phyloP scores from a whole-genome alignment of 1,139 yeast species.

The Blastobotrys serpentis region DNA sequence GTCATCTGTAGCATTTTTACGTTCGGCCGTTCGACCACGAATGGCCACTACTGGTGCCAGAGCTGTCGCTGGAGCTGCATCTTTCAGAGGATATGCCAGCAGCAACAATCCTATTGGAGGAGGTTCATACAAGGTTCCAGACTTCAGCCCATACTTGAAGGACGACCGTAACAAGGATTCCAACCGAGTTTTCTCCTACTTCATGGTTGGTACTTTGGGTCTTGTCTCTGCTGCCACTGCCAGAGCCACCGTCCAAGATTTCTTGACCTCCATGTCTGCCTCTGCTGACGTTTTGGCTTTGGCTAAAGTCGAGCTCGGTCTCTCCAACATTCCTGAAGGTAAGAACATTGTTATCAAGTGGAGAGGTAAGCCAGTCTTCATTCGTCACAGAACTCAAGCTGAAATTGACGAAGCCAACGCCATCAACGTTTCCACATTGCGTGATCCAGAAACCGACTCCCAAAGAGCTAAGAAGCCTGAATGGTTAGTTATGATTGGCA shows the following conservation, averaged over 20 bases:
- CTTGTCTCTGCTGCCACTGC: constrained; percentile 94
- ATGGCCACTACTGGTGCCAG: not conserved
- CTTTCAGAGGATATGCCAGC: constrained; percentile 5
- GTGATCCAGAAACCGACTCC: constrained; percentile 92
- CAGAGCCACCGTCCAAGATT: constrained; percentile 95
- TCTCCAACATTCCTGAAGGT: constrained; percentile 94
- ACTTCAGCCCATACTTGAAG: constrained; percentile 79
- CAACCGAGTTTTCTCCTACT: constrained; percentile 87
- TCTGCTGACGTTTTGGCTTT: constrained; percentile 98
- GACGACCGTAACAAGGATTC: constrained; percentile 64
- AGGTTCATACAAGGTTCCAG: constrained; percentile 90
- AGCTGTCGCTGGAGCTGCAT: constrained; percentile 5
- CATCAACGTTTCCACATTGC: constrained; percentile 69
- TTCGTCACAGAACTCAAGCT: constrained; percentile 94
- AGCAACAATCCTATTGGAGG: constrained; percentile 41
- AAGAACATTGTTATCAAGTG: constrained; percentile 97
- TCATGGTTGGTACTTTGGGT: constrained; percentile 98
- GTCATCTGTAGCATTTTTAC: constrained; percentile 9
- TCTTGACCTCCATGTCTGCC: constrained; percentile 91
- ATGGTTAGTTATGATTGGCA: constrained; percentile 99
- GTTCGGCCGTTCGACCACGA: constrained; percentile 10
- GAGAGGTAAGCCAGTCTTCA: constrained; percentile 99
- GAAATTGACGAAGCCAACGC: constrained; percentile 94
- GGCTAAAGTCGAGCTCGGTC: constrained; percentile 98
- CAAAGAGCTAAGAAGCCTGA: constrained; percentile 96